Conservation (phyloP, 2,329 filamentous ascomycete species). For the Neopestalotiopsis clavispora region DNA sequence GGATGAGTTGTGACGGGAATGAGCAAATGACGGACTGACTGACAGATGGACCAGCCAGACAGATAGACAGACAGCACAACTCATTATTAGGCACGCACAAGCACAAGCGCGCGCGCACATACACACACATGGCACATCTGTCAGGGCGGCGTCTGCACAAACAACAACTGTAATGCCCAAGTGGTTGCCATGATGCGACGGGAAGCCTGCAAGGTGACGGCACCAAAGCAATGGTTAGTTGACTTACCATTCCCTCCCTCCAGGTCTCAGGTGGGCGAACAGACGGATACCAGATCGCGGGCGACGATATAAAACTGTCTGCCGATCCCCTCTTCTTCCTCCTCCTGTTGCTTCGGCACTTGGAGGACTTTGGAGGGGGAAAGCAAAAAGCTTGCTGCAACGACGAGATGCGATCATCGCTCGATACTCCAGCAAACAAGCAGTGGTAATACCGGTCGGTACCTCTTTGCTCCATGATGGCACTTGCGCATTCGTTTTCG, state of each 20-base stretch:
- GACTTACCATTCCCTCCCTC: background rate
- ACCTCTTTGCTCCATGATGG: background rate
- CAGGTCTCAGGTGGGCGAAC: constrained; percentile 15
- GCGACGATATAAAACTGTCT: constrained; percentile 11
- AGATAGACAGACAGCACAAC: background rate
- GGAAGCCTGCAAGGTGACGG: background rate
- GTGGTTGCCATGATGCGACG: constrained; percentile 3
- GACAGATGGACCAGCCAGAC: too few relatives aligned
- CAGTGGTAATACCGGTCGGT: background rate
- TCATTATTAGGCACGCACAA: background rate
- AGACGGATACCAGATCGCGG: background rate
- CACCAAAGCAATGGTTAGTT: background rate
- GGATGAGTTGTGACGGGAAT: background rate
- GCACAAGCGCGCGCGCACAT: constrained; percentile 6
- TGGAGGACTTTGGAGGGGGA: background rate
- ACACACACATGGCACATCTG: background rate
- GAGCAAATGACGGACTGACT: background rate
- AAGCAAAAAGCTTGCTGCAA: background rate
- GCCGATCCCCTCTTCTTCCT: constrained; percentile 6
- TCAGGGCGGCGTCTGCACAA: background rate
- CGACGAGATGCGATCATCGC: background rate
- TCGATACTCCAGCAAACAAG: background rate
- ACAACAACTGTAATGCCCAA: background rate
- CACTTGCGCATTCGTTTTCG: background rate
- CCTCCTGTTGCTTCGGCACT: background rate